Percentiles rank a stretch among this genome's conserved stretches.
Conservation (phyloP, 768 basidiomycete genomes). For the Mycena kentingensis region DNA sequence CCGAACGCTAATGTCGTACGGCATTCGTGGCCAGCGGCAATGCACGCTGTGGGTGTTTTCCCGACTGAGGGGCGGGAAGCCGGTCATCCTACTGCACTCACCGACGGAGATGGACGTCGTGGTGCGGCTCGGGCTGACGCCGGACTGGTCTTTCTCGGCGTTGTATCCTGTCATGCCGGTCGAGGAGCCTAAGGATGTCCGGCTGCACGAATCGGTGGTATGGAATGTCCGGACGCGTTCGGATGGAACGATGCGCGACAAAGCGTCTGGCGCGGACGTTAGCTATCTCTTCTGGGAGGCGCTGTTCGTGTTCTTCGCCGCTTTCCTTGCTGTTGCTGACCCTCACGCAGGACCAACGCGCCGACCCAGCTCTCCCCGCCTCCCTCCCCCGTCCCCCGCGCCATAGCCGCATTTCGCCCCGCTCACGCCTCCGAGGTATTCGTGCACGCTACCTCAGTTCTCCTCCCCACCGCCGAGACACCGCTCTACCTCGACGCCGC, state of each 20-base stretch:
- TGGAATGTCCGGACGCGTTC: neutral
- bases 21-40: too few species aligned
- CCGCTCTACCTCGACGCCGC: conserved; percentile 38
- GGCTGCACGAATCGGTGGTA: neutral
- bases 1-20: neutral
- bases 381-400: neutral
- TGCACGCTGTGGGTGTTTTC: neutral
- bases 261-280: conserved; percentile 29
- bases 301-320: conserved; percentile 25
- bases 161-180: neutral
- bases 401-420: too few species aligned
- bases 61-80: neutral
- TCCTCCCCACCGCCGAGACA: too few species aligned
- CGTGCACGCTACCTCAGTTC: too few species aligned
- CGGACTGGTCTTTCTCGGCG: conserved; percentile 1
- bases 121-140: neutral
- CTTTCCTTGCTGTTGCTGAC: neutral
- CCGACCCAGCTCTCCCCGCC: too few species aligned
- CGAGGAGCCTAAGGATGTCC: neutral
- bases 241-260: conserved; percentile 33
- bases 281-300: conserved; percentile 45
- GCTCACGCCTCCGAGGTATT: too few species aligned
- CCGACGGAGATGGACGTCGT: neutral
- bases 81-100: conserved; percentile 5
- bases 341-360: neutral